Evolutionary conservation across 2,329 filamentous ascomycete genomes (phyloP).

Genomic region (Gremmenia infestans): DNA sequence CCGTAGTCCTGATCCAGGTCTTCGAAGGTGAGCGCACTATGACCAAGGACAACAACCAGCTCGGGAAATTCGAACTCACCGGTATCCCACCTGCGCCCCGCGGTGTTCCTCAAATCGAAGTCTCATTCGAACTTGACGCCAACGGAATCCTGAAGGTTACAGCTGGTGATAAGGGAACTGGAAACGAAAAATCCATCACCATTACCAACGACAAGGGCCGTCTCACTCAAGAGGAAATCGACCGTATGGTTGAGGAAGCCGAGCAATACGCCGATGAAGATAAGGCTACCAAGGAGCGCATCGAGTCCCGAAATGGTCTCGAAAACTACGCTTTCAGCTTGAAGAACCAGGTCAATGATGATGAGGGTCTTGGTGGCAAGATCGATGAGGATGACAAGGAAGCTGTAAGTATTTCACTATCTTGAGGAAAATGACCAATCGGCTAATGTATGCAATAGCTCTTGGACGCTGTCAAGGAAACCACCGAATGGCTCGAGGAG

Average conservation of each 20-base stretch:
- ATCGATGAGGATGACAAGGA: slow-evolving; percentile 99
- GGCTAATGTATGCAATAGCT: slow-evolving; percentile 50
- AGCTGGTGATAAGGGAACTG: slow-evolving; percentile 95
- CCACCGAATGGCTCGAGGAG: slow-evolving; percentile 94
- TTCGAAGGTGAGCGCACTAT: slow-evolving; percentile 90
- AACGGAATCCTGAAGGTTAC: slow-evolving; percentile 98
- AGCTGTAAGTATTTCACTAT: slow-evolving; percentile 53
- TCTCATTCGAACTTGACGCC: slow-evolving; percentile 94
- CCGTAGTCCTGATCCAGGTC: slow-evolving; percentile 90
- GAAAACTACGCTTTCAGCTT: slow-evolving; percentile 99
- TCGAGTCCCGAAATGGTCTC: slow-evolving; percentile 91
- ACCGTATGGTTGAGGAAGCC: slow-evolving; percentile 97
- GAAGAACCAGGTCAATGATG: slow-evolving; percentile 98
- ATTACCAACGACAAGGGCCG: slow-evolving; percentile 99
- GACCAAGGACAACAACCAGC: slow-evolving; percentile 95
- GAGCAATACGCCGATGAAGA: slow-evolving; percentile 99
- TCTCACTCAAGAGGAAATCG: slow-evolving; percentile 92
- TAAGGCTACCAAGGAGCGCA: slow-evolving; percentile 95
- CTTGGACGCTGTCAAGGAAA: slow-evolving; percentile 93
- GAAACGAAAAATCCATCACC: slow-evolving; percentile 95
- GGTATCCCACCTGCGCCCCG: slow-evolving; percentile 92
- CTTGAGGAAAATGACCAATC: not conserved
- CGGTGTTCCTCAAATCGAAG: slow-evolving; percentile 96
- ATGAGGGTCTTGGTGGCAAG: slow-evolving; percentile 96
- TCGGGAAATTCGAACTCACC: slow-evolving; percentile 97